Conservation (phyloP, 2,329 filamentous ascomycete genomes). For the Xylaria digitata region DNA sequence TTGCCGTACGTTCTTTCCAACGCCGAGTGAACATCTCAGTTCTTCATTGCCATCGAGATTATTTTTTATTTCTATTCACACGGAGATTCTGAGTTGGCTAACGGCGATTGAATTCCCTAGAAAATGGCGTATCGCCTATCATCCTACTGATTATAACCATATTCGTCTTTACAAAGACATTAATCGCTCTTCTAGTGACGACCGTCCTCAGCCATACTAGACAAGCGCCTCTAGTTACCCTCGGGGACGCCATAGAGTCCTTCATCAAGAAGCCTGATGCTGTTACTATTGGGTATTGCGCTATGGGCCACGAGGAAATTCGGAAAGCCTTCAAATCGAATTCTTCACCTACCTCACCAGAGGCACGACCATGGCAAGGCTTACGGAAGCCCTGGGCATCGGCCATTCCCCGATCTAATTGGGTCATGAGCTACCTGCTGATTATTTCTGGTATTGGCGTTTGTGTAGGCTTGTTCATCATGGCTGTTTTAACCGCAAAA, state of each 20-base stretch:
- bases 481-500: not conserved
- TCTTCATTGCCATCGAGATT: too few species aligned
- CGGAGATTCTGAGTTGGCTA: too few species aligned
- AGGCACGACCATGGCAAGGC: not conserved
- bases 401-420: not conserved
- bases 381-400: not conserved
- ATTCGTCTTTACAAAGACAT: too few species aligned
- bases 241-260: constrained; percentile 63
- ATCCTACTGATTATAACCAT: too few species aligned
- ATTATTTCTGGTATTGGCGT: not conserved
- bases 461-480: not conserved
- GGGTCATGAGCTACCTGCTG: not conserved
- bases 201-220: constrained; percentile 46
- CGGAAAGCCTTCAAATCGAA: not conserved
- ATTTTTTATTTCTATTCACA: too few species aligned
- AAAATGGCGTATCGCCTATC: too few species aligned
- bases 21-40: not conserved
- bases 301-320: constrained; percentile 28
- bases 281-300: constrained; percentile 50
- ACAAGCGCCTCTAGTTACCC: constrained; percentile 60
- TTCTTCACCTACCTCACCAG: too few species aligned
- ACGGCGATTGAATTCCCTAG: too few species aligned
- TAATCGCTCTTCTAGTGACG: too few species aligned
- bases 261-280: constrained; percentile 61
- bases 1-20: constrained; percentile 34